Evolutionary conservation across 208 protist species (phyloP).

Genomic region (Trypanosoma boissoni): DNA sequence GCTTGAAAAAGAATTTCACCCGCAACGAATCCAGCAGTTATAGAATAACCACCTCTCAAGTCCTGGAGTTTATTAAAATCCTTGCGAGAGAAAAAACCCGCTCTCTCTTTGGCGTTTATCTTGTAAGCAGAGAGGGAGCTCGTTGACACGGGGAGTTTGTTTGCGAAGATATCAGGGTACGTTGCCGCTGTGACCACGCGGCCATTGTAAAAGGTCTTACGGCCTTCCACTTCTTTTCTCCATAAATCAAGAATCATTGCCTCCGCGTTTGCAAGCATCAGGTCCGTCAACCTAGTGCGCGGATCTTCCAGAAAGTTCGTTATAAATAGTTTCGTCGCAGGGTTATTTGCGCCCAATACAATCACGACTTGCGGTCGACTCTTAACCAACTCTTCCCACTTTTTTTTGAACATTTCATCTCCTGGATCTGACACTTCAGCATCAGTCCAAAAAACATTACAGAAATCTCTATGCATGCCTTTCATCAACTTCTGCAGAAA

Average conservation of each 20-base stretch:
- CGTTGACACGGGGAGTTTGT: neutral
- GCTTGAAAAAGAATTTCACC: slow-evolving; percentile 13
- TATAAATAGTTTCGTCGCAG: slow-evolving; percentile 13
- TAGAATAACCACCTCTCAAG: no score
- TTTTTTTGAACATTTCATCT: slow-evolving; percentile 9
- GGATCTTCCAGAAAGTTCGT: slow-evolving; percentile 14
- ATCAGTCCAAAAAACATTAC: slow-evolving; percentile 19
- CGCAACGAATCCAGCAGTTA: slow-evolving; percentile 23
- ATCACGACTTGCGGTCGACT: slow-evolving; percentile 19
- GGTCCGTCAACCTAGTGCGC: slow-evolving; percentile 4
- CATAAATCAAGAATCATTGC: slow-evolving; percentile 3
- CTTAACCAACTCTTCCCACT: slow-evolving; percentile 12
- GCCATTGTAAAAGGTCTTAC: neutral
- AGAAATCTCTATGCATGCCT: slow-evolving; percentile 12
- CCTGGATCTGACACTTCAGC: neutral
- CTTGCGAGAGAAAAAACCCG: no score
- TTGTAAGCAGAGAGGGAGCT: slow-evolving; percentile 20
- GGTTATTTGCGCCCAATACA: slow-evolving; percentile 2
- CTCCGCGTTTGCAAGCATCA: slow-evolving; percentile 16
- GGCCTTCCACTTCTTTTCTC: neutral
- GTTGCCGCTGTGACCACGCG: slow-evolving; percentile 23
- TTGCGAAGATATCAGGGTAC: slow-evolving; percentile 21
- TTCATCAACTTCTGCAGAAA: slow-evolving; percentile 8
- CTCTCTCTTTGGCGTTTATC: slow-evolving; percentile 16
- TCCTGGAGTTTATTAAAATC: no score